A percentile compares a stretch with the other conserved stretches of the same genome.
Conservation (phyloP, 2,329 filamentous ascomycete species). For the Aureobasidium leucospermi region DNA sequence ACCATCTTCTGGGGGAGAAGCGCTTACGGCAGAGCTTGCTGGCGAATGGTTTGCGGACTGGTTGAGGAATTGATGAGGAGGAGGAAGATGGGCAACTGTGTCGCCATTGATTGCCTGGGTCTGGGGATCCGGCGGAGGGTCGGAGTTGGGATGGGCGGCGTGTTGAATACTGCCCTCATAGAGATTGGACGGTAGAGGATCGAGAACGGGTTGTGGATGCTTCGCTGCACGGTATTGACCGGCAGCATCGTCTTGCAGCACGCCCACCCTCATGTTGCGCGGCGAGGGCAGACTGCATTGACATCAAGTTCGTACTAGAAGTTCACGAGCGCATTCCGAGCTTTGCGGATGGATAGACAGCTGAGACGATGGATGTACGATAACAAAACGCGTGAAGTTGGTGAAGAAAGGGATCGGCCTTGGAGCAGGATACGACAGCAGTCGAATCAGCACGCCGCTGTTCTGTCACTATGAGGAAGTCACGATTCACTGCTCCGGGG, state of each 20-base stretch:
- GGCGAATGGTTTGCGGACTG: background rate
- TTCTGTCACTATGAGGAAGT: conserved; percentile 1
- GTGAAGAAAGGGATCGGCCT: background rate
- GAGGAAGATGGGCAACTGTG: conserved; percentile 3
- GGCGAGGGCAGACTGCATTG: conserved; percentile 10
- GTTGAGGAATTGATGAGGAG: conserved; percentile 6
- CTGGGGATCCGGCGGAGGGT: background rate
- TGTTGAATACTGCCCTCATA: conserved; percentile 13
- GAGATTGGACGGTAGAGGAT: conserved; percentile 13
- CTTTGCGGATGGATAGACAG: background rate
- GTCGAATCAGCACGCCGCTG: background rate
- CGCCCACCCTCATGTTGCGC: conserved; percentile 17
- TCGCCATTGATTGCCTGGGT: conserved; percentile 11
- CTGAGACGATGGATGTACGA: background rate
- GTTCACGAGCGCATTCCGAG: conserved; percentile 1
- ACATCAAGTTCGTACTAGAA: background rate
- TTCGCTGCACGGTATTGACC: conserved; percentile 21
- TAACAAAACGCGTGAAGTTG: background rate
- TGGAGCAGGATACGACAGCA: background rate
- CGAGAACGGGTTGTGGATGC: conserved; percentile 23
- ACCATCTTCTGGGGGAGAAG: conserved; percentile 3
- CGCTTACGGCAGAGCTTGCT: background rate
- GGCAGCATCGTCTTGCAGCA: conserved; percentile 19
- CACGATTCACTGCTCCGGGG: background rate
- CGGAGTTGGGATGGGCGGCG: background rate